phyloP scores from a whole-genome alignment of 352 stramenopile genomes.

The Globisporangium lucens region DNA sequence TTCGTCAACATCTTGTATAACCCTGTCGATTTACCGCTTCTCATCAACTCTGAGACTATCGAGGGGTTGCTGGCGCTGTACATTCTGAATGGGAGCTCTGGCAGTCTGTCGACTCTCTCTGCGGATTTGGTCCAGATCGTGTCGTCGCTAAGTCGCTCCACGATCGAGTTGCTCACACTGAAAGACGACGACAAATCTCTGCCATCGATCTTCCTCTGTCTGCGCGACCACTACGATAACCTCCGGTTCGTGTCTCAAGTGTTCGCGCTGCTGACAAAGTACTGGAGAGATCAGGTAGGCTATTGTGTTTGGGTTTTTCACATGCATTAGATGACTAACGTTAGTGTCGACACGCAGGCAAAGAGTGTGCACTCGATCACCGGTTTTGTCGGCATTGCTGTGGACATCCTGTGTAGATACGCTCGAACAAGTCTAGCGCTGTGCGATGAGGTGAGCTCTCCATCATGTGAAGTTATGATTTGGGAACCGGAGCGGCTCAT shows the following conservation, averaged over 20 bases:
- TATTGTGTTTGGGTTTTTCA: neutral
- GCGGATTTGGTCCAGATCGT: constrained; percentile 47
- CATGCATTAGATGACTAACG: neutral
- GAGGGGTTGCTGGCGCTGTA: constrained; percentile 64
- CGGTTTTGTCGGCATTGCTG: constrained; percentile 59
- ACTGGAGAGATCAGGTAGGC: constrained; percentile 38
- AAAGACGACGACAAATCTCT: constrained; percentile 49
- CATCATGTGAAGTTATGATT: neutral
- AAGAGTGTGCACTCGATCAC: constrained; percentile 42
- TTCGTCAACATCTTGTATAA: constrained; percentile 57
- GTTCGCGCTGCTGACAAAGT: constrained; percentile 53
- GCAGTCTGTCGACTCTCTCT: constrained; percentile 30
- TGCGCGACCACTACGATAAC: constrained; percentile 45
- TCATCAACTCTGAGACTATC: constrained; percentile 52
- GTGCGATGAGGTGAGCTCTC: constrained; percentile 18
- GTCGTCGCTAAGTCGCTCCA: constrained; percentile 22
- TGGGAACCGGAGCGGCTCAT: neutral
- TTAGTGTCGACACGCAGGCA: constrained; percentile 1
- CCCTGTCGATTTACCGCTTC: constrained; percentile 36
- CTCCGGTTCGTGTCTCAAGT: constrained; percentile 47
- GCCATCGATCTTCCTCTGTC: constrained; percentile 61
- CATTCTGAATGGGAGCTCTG: constrained; percentile 30
- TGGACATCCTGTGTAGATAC: constrained; percentile 38
- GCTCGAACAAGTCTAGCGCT: constrained; percentile 1
- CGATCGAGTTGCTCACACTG: constrained; percentile 32